Base-by-base conservation (phyloP, 106 monocot genomes). In the Gastrodia elata region DNA sequence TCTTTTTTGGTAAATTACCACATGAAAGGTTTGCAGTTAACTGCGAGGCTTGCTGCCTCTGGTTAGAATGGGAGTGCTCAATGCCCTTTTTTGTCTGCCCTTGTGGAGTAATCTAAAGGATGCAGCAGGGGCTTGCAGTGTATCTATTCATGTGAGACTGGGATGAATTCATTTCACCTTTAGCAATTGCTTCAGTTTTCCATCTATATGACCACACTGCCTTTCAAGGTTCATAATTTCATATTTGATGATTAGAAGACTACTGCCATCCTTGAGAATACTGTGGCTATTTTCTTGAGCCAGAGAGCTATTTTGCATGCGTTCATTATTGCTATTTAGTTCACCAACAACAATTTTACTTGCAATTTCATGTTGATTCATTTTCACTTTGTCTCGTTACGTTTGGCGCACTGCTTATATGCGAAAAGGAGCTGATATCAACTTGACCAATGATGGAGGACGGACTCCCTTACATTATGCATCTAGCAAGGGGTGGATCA, bases 391-490 rank as follows among this genome's bases (percentile, higher is more conserved):
- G 36, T 20, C 38, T 37, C 20, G 7, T 67, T 67, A 67, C n/a
- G n/a, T 7, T 59, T 64, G 6, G 38, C n/a, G n/a, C 15, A 42
- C 7, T 30, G 11, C 33, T 48, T 71, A 58, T 71, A 13, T 38
- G 33, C 25, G 32, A 71, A 22, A 81, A 93, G 97, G 97, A 35
- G 88, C 90, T 68, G 79, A 88, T 78, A 76, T 91, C 16, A 88
- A 93, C 69, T 69, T 91, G 78, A 74, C 80, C 71, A 97, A 90
- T 73, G 71, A 86, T 76, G 97, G 88, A 25, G 97, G 97, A 6
- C 88, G 90, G 13, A 90, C 86, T 79, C 88, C 97, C 43, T 88
- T 97, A 80, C 97, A 97, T 82, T 97, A 97, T 82, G 97, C 93
- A 77, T 87, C 97, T 28, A 97, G 97, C 71, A 97, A 97, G 75